phyloP scores from a whole-genome alignment of 257 asterid genomes.

The Penstemon eatonii region DNA sequence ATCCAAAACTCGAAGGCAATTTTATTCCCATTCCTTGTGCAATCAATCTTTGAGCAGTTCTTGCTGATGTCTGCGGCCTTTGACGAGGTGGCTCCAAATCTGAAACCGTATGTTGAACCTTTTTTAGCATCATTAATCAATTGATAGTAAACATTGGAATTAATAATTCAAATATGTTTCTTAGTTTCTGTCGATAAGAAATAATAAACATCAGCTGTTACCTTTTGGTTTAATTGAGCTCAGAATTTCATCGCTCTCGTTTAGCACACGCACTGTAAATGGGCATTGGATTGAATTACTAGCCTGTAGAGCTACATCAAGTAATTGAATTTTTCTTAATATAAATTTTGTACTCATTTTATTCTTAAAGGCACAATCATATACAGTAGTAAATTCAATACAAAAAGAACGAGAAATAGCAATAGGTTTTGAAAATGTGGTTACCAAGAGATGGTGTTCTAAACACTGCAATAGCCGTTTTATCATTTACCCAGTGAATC shows the following conservation, averaged over 20 bases:
- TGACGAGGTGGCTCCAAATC: constrained; percentile 88
- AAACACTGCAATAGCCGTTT: constrained; percentile 83
- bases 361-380: constrained; percentile 10
- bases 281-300: constrained; percentile 49
- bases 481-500: constrained; percentile 92
- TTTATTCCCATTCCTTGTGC: constrained; percentile 86
- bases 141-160: too few relatives aligned
- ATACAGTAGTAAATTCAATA: not conserved
- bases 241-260: constrained; percentile 59
- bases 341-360: too few relatives aligned
- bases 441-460: constrained; percentile 79
- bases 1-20: constrained; percentile 60
- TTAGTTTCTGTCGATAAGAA: constrained; percentile 13
- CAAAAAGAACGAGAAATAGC: constrained; percentile 8
- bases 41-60: constrained; percentile 86
- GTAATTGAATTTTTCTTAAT: constrained; percentile 12
- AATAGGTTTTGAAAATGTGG: not conserved
- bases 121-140: too few relatives aligned
- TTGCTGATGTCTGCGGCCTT: constrained; percentile 92
- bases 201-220: constrained; percentile 27
- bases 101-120: constrained; percentile 21
- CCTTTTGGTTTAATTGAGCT: constrained; percentile 66
- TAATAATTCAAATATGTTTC: not conserved
- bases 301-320: constrained; percentile 80
- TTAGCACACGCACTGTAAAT: constrained; percentile 59